Evolutionary conservation across 2,329 filamentous ascomycete genomes (phyloP), one percentile per base, ranked within the genome.

Genomic region (Penicillium sp.): DNA sequence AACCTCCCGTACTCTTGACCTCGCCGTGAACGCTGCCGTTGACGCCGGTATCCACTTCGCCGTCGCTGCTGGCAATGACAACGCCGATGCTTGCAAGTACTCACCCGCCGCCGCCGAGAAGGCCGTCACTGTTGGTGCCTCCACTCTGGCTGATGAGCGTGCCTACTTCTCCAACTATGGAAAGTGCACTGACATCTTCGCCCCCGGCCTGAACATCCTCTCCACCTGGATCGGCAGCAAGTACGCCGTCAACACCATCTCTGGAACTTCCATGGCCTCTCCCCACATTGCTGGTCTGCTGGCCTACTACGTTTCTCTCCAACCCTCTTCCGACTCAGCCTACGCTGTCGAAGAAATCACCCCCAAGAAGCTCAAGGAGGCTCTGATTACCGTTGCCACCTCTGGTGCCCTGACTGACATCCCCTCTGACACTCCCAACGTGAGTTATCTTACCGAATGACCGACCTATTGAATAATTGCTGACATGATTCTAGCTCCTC

Each of bases 141-240:
- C 91, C 41, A 94, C 90, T 64, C 84, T 99, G 54, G 85, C 88
- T 68, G 94, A 99, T 72, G 90, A 90, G 81, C 92, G 94, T 77
- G 94, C 94, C 61, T 99, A 97, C 85, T 99, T 99, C 86, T 99
- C 95, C 85, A 99, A 99, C 89, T 97, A 87, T 76, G 94, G 94
- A 75, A 94, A 92, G 83, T 99, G 94, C 84, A 96, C 92, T 74
- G 94, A 99, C 77, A 96, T 99, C 82, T 99, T 99, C 69, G 94
- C 92, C 58, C 94, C 94, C 55, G 94, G 94, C 70, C 83, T 96
- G 68, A 96, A 91, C 86, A 96, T 99, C 68, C 84, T 90, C 67
- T 99, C 94, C 61, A 97, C 94, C 74, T 99, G 94, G 94, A 96
- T 95, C 67, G 94, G 95, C 72, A 92, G 88, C 84, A 89, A 94